Percentiles rank a stretch among this genome's conserved stretches.
phyloP scores from a whole-genome alignment of 2,329 filamentous ascomycete genomes.

The Xylariaceae sp. region DNA sequence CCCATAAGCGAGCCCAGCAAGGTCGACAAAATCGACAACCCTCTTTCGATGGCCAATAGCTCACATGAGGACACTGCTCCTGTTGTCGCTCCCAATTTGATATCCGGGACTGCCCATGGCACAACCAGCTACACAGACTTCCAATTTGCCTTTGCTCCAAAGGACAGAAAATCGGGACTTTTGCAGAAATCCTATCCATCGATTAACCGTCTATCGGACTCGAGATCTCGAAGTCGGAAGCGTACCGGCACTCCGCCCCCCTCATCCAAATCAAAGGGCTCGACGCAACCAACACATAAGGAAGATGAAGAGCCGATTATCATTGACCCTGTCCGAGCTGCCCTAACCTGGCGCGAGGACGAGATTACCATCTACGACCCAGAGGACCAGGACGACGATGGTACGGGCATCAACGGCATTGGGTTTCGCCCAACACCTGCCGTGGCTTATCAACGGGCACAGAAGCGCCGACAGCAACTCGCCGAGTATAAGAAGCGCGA shows the following conservation, averaged over 20 bases:
- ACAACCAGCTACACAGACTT: too few relatives aligned
- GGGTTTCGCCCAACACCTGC: constrained; percentile 63
- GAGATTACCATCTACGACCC: constrained; percentile 65
- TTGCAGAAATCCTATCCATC: constrained; percentile 36
- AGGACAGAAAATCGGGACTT: constrained; percentile 15
- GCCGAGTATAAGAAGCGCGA: constrained; percentile 59
- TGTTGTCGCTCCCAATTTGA: too few relatives aligned
- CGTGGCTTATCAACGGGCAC: constrained; percentile 52
- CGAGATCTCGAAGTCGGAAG: constrained; percentile 33
- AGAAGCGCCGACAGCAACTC: constrained; percentile 58
- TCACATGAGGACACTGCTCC: too few relatives aligned
- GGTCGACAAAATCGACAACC: constrained; percentile 11
- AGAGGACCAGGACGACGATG: constrained; percentile 62
- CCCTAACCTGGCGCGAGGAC: constrained; percentile 64
- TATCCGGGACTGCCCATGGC: too few relatives aligned
- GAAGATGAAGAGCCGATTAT: constrained; percentile 31
- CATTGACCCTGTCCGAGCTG: constrained; percentile 52
- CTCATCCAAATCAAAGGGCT: constrained; percentile 21
- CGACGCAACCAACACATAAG: constrained; percentile 25
- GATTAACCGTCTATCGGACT: constrained; percentile 37
- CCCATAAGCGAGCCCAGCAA: too few relatives aligned
- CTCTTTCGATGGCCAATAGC: too few relatives aligned
- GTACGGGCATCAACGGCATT: constrained; percentile 63
- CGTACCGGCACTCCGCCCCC: constrained; percentile 27
- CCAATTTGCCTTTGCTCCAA: neutral